Conservation (phyloP, 108 stramenopile genomes). For the Bacterosira constricta region DNA sequence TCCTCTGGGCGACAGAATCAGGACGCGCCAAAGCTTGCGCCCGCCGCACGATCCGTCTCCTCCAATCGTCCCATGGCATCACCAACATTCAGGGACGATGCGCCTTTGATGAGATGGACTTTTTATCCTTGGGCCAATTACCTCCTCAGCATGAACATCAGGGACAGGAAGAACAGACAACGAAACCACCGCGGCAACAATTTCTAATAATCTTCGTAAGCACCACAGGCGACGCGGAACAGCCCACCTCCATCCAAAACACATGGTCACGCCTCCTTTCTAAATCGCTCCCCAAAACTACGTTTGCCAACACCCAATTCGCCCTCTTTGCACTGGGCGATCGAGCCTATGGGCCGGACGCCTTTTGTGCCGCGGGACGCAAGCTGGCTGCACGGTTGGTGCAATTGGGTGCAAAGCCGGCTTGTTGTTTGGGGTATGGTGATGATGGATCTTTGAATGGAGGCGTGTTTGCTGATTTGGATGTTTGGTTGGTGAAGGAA, state of each 20-base stretch:
- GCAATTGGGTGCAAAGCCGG: slow-evolving; percentile 66
- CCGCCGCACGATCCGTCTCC: slow-evolving; percentile 68
- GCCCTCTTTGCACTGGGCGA: slow-evolving; percentile 84
- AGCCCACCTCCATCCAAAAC: slow-evolving; percentile 66
- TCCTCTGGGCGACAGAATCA: slow-evolving; percentile 80
- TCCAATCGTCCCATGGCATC: slow-evolving; percentile 22
- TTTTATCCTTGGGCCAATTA: slow-evolving; percentile 39
- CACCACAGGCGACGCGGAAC: slow-evolving; percentile 88
- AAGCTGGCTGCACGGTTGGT: slow-evolving; percentile 80
- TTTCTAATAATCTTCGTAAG: slow-evolving; percentile 73
- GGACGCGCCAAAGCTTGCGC: slow-evolving; percentile 88
- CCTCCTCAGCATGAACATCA: slow-evolving; percentile 3
- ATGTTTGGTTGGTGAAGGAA: slow-evolving; percentile 66
- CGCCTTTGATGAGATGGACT: slow-evolving; percentile 61
- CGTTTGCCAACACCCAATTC: slow-evolving; percentile 53
- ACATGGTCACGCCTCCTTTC: slow-evolving; percentile 68
- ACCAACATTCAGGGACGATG: slow-evolving; percentile 40
- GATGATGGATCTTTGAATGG: slow-evolving; percentile 84
- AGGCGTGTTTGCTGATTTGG: slow-evolving; percentile 83
- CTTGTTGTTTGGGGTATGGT: slow-evolving; percentile 79
- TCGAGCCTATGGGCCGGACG: slow-evolving; percentile 82
- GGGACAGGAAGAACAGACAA: not conserved
- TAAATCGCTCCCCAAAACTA: slow-evolving; percentile 56
- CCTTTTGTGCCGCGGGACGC: slow-evolving; percentile 83
- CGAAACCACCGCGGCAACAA: not conserved